Evolutionary conservation across 2,329 filamentous ascomycete genomes (phyloP).

Genomic region (Monosporascus cannonballus): DNA sequence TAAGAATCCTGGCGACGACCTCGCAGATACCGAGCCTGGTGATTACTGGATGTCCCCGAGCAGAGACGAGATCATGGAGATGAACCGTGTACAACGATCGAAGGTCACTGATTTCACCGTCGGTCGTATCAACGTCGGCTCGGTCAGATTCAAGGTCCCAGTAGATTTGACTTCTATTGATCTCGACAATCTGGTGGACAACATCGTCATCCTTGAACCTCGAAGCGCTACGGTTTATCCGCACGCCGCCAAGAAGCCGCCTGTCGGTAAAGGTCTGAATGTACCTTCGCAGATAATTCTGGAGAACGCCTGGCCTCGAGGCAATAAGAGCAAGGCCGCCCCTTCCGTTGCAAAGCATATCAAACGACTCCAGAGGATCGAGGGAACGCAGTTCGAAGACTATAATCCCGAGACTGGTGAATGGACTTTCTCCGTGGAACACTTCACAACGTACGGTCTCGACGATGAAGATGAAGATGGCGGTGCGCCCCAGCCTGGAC

Average conservation of each 20-base stretch:
- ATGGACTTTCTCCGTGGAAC: slow-evolving; percentile 91
- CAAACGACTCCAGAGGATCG: slow-evolving; percentile 70
- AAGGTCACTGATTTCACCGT: slow-evolving; percentile 71
- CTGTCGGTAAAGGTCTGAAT: slow-evolving; percentile 82
- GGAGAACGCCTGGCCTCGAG: slow-evolving; percentile 87
- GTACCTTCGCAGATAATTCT: slow-evolving; percentile 84
- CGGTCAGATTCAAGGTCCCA: slow-evolving; percentile 71
- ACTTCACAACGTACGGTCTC: slow-evolving; percentile 93
- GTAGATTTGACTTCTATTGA: slow-evolving; percentile 79
- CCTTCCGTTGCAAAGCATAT: slow-evolving; percentile 74
- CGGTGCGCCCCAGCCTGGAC: slow-evolving; percentile 43
- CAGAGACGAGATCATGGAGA: slow-evolving; percentile 65
- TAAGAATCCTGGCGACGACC: slow-evolving; percentile 17
- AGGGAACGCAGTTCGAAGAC: slow-evolving; percentile 72
- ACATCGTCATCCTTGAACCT: slow-evolving; percentile 68
- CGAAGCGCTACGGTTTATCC: slow-evolving; percentile 87
- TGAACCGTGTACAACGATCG: slow-evolving; percentile 75
- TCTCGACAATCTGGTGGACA: slow-evolving; percentile 71
- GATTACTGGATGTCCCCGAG: slow-evolving; percentile 83
- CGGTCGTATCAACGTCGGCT: slow-evolving; percentile 75
- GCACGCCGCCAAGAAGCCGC: slow-evolving; percentile 69
- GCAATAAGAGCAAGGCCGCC: slow-evolving; percentile 52
- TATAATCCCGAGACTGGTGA: slow-evolving; percentile 76
- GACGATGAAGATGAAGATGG: slow-evolving; percentile 71
- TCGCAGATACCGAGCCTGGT: slow-evolving; percentile 51